Evolutionary conservation across 2,329 filamentous ascomycete genomes (phyloP).

Genomic region (Colletotrichum musicola): DNA sequence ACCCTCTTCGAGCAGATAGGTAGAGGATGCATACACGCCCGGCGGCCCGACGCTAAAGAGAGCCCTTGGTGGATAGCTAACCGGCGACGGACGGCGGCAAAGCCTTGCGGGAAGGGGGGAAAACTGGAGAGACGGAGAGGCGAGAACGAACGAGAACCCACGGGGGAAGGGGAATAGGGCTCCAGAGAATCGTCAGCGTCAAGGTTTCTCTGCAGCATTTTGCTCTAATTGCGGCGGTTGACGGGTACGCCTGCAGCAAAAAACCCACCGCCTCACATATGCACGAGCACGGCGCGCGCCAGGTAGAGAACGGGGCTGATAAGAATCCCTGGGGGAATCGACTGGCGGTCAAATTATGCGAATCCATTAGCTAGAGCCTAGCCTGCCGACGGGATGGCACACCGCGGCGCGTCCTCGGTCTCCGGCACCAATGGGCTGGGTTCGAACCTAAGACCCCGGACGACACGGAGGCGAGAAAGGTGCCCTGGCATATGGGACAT

Average conservation of each 20-base stretch:
- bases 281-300: constrained; percentile 1
- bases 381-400: constrained; percentile 24
- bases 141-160: neutral
- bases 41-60: neutral
- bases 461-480: neutral
- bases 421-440: neutral
- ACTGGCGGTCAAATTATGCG: constrained; percentile 4
- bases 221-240: neutral
- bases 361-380: constrained; percentile 13
- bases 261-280: neutral
- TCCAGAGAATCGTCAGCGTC: too few relatives aligned
- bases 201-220: too few relatives aligned
- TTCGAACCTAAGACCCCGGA: neutral
- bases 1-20: neutral
- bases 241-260: neutral
- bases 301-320: constrained; percentile 16
- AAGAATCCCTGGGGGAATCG: neutral
- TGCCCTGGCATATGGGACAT: neutral
- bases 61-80: too few relatives aligned
- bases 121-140: neutral
- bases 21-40: constrained; percentile 19
- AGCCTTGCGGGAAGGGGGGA: neutral
- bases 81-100: constrained; percentile 1
- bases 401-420: constrained; percentile 8
- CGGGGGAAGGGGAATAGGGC: too few relatives aligned